phyloP scores from a whole-genome alignment of 805 yeast species.

The Saccharomycopsis fermentans region DNA sequence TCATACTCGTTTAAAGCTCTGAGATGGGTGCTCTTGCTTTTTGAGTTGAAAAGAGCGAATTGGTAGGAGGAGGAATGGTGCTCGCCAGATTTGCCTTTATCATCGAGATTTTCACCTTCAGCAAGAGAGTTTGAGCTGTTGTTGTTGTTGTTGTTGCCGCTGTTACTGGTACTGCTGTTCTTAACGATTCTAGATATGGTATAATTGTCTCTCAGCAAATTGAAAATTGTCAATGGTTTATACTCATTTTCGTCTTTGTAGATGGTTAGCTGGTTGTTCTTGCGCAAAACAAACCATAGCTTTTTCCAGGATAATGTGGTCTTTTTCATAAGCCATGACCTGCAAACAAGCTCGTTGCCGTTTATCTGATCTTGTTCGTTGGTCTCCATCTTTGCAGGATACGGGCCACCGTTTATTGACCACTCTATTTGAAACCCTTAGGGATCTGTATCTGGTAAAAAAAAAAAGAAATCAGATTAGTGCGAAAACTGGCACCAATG shows the following conservation, averaged over 20 bases:
- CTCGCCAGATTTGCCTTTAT: constrained; percentile 4
- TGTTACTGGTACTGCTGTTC: neutral
- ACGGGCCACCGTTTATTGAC: too few relatives aligned
- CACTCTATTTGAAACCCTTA: too few relatives aligned
- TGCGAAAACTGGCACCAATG: too few relatives aligned
- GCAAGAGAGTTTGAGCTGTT: neutral
- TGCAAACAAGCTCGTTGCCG: constrained; percentile 16
- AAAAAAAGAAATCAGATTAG: too few relatives aligned
- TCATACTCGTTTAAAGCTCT: constrained; percentile 19
- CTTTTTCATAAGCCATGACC: constrained; percentile 13
- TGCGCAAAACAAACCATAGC: constrained; percentile 16
- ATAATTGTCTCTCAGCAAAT: constrained; percentile 11
- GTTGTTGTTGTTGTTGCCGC: neutral
- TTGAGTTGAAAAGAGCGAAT: constrained; percentile 18
- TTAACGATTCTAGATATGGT: constrained; percentile 14
- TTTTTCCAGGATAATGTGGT: constrained; percentile 16
- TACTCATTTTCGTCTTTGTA: constrained; percentile 18
- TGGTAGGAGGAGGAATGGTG: constrained; percentile 2
- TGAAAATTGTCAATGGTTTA: constrained; percentile 16
- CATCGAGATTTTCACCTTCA: neutral
- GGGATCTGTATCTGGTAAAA: too few relatives aligned
- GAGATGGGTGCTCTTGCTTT: constrained; percentile 19
- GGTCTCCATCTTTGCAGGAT: neutral
- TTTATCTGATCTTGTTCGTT: constrained; percentile 10
- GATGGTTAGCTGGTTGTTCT: constrained; percentile 12